A percentile compares a stretch with the other conserved stretches of the same genome.
Conservation (phyloP, 331 rosid species). For the Erythrophleum ivorense region DNA sequence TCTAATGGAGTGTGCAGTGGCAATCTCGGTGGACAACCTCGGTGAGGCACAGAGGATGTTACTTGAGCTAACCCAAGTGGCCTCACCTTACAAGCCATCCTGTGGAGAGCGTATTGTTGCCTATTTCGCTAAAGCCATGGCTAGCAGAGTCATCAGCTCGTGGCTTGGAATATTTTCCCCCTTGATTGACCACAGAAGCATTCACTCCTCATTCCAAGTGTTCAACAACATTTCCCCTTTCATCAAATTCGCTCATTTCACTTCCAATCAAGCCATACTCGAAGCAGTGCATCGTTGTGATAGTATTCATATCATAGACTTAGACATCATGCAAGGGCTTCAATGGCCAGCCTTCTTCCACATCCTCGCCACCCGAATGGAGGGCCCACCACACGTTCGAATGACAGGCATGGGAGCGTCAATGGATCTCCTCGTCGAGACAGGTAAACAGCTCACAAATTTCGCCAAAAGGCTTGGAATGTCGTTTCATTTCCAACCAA, state of each 20-base stretch:
- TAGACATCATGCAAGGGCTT: conserved; percentile 89
- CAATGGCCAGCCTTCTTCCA: conserved; percentile 95
- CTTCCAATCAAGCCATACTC: conserved; percentile 88
- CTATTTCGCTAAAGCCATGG: conserved; percentile 80
- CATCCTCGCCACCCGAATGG: conserved; percentile 70
- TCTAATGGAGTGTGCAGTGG: conserved; percentile 83
- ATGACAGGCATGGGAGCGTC: conserved; percentile 78
- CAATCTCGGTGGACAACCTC: conserved; percentile 79
- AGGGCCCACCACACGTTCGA: conserved; percentile 67
- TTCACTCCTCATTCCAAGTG: conserved; percentile 69
- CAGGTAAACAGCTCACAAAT: conserved; percentile 68
- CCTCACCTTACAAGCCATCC: conserved; percentile 76
- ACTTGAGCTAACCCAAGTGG: conserved; percentile 68
- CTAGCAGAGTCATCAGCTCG: conserved; percentile 75
- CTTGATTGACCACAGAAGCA: conserved; percentile 57
- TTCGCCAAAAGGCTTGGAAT: conserved; percentile 75
- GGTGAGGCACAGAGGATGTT: conserved; percentile 73
- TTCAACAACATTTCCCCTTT: conserved; percentile 82
- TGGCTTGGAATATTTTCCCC: conserved; percentile 72
- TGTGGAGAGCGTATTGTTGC: conserved; percentile 85
- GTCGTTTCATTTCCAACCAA: conserved; percentile 67
- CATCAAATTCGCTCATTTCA: conserved; percentile 85
- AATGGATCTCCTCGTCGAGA: conserved; percentile 65
- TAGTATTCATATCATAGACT: conserved; percentile 71
- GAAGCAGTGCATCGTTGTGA: conserved; percentile 65